Evolutionary conservation across 2,329 filamentous ascomycete species (phyloP), one percentile per base, ranked within the genome.

Genomic region (Epichloe typhina): DNA sequence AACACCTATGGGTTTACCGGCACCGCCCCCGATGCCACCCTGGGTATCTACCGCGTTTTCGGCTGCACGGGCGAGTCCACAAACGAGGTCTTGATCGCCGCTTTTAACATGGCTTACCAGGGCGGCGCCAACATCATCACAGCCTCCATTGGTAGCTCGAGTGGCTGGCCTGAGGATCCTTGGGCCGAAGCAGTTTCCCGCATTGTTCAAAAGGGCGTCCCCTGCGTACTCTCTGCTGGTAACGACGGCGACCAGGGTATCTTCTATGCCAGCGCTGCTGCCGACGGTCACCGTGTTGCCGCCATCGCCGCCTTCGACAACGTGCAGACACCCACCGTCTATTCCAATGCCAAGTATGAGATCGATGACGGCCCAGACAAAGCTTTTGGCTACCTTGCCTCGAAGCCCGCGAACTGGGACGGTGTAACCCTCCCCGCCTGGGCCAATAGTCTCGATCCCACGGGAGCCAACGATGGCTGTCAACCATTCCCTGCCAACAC

Each of bases 51-150:
- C 65, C 72, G 73, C 44, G 75, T 80, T 3, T 80, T 82, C 51
- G 76, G 76, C 44, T 82, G 78, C 60, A 52, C 59, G 1, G 78
- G 75, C 37, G 61, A 65, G 36, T 68, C 72, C n/a, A 61, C 64
- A 13, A 75, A 76, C 57, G 80, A 83, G 52, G 66, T 82, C 8
- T 62, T 84, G 48, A 78, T 82, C 42, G 71, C 72, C 8, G 77
- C 79, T 1, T 82, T 76, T 59, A 74, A 77, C 63, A 72, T 70
- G 58, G 81, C 81, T 0, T 81, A 74, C 55, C 73, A 83, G 58
- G 78, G 73, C n/a, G 77, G 76, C 36, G 73, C 73, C 37, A 67
- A 80, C 57, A 73, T 80, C 55, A 79, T 80, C 58, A 77, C 73
- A 1, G 69, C 74, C 1, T 78, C 75, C 3, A 72, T 80, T 42